Evolutionary conservation across 768 basidiomycete genomes (phyloP).

Genomic region (Tricholoma flavovirens): DNA sequence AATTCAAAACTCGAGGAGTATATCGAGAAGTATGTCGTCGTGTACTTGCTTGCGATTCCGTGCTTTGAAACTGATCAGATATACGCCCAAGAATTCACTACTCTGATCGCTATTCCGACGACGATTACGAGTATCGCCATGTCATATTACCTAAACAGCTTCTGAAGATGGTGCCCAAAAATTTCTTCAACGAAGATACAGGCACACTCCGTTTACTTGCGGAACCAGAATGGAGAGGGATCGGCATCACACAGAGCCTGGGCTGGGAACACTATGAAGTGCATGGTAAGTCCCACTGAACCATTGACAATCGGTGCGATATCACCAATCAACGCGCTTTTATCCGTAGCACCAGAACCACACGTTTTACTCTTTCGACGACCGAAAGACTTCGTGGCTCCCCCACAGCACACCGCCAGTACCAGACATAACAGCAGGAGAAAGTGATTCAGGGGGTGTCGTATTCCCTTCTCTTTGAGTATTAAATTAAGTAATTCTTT

Average conservation of each 20-base stretch:
- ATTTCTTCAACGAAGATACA: slow-evolving; percentile 69
- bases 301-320: neutral
- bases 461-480: slow-evolving; percentile 2
- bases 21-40: slow-evolving; percentile 58
- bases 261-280: slow-evolving; percentile 98
- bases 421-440: slow-evolving; percentile 29
- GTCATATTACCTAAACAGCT: slow-evolving; percentile 95
- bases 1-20: slow-evolving; percentile 64
- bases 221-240: slow-evolving; percentile 92
- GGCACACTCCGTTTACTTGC: slow-evolving; percentile 77
- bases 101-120: slow-evolving; percentile 89
- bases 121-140: slow-evolving; percentile 92
- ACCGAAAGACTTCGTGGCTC: slow-evolving; percentile 57
- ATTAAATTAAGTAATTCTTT: neutral
- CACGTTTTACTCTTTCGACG: slow-evolving; percentile 93
- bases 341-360: slow-evolving; percentile 71
- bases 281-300: slow-evolving; percentile 54
- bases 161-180: slow-evolving; percentile 88
- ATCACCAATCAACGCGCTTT: slow-evolving; percentile 3
- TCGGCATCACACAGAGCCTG: slow-evolving; percentile 92
- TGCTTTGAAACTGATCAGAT: slow-evolving; percentile 15
- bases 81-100: slow-evolving; percentile 66
- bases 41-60: slow-evolving; percentile 3
- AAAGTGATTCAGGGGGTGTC: slow-evolving; percentile 28
- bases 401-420: slow-evolving; percentile 38